phyloP scores from a whole-genome alignment of 257 asterid genomes.

The Solanum lycopersicoides region DNA sequence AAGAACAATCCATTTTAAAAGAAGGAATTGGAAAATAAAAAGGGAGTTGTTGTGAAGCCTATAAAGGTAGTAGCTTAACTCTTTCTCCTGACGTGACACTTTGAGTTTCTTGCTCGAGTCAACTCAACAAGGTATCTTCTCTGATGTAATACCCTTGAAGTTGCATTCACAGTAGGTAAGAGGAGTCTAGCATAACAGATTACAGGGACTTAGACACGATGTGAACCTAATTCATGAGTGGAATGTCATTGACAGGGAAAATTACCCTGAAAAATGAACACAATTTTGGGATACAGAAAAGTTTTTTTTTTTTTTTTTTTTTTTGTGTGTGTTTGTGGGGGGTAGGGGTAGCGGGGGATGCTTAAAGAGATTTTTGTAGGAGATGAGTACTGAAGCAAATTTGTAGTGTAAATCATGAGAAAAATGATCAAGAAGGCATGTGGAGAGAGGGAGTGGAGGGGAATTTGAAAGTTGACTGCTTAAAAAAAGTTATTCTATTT shows the following conservation, averaged over 20 bases:
- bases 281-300: not conserved
- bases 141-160: not conserved
- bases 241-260: no score
- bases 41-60: not conserved
- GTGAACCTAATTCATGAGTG: not conserved
- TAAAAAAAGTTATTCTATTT: no score
- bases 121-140: not conserved
- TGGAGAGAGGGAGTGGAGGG: conserved; percentile 20
- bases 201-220: not conserved
- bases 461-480: conserved; percentile 45
- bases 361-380: no score
- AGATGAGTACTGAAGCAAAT: no score
- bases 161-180: not conserved
- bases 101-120: not conserved
- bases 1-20: not conserved
- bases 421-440: conserved; percentile 4
- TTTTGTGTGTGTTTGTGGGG: accelerated
- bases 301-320: no score
- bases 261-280: not conserved
- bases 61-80: not conserved
- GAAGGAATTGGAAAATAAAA: not conserved
- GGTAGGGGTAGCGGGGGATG: no score
- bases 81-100: not conserved
- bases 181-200: not conserved
- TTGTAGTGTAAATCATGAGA: not conserved